Base-by-base conservation (phyloP, 495 filamentous ascomycete genomes). In the Penicillium coprophilum region DNA sequence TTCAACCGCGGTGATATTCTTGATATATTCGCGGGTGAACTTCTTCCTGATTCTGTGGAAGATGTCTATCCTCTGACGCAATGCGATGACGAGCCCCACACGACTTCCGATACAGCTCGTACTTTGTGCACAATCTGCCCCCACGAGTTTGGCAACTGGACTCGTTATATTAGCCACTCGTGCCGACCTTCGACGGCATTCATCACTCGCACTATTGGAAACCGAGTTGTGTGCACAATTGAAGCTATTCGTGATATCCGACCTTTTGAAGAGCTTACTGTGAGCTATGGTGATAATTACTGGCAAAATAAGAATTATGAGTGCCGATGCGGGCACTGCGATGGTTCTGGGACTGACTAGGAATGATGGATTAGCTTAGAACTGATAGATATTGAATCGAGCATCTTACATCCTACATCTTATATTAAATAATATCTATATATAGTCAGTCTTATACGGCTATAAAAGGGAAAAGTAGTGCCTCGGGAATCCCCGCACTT, bases 111-210 rank as follows among this genome's bases (percentile, higher is more conserved):
- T 23, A 32, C 4, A n/a, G 27, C 1, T 10, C 41, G 20, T 15
- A 6, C 1, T 24, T 17, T 21, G n/a, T 45, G 4, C 7, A 21
- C 17, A 3, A 27, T 57, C 6, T 23, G 38, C 24, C 48, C 59
- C 0, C 31, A 49, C 1, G 19, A 43, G 4, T 60, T 67, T 36
- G 80, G 80, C 0, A 79, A 77, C 43, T 79, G 78, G 51, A 89
- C 87, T 6, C 71, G 88, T 13, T 92, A 85, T 64, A 81, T 91
- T 67, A 91, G 89, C 60, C 89, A 91, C 63, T 86, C 81, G 20
- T 92, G 89, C 66, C 73, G 84, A 0, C 75, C 86, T 0, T 86
- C 60, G 20, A 64, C 63, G 8, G 11, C 36, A 2, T 76, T 75
- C 46, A 3, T 1, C 2, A 1, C 17, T 1, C 34, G 47, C n/a